These are phyloP conservation scores for Wickerhamiella parazyma DNA, from an alignment of 805 yeast genomes.

Conservation along the genomic window DNA sequence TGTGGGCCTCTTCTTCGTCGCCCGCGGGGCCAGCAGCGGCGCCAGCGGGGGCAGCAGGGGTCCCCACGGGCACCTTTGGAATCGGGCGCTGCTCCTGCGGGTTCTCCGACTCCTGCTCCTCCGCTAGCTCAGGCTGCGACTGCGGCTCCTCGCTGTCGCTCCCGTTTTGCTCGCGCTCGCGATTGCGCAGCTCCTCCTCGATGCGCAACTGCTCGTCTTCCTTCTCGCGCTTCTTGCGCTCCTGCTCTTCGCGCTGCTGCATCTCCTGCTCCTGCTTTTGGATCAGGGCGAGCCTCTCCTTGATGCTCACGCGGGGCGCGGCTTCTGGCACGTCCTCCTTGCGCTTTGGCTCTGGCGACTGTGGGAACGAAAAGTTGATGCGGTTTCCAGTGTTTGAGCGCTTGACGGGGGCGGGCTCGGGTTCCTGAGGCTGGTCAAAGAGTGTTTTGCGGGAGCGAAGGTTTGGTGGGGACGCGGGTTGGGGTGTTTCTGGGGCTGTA, in stretches of 20 bases:
- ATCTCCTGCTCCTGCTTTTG: constrained; percentile 49
- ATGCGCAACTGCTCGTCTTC: constrained; percentile 26
- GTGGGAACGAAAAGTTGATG: constrained; percentile 2
- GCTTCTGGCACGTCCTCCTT: constrained; percentile 18
- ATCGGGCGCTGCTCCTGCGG: constrained; percentile 10
- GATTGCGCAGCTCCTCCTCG: constrained; percentile 5
- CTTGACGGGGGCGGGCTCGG: constrained; percentile 18
- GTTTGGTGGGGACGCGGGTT: constrained; percentile 11
- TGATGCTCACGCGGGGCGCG: constrained; percentile 65
- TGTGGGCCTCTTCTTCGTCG: constrained; percentile 41
- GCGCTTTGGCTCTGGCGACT: constrained; percentile 7
- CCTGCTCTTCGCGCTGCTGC: constrained; percentile 34
- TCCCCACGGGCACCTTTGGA: neutral
- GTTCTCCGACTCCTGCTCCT: no score
- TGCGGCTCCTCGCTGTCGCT: neutral
- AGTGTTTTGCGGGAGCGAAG: constrained; percentile 38
- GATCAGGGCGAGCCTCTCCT: constrained; percentile 72
- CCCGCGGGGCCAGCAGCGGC: constrained; percentile 24
- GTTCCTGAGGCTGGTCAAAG: constrained; percentile 31
- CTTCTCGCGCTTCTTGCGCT: constrained; percentile 53
- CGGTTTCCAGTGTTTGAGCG: constrained; percentile 13
- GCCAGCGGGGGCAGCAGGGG: constrained; percentile 2
- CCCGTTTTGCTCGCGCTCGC: constrained; percentile 28
- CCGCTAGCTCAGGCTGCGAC: constrained; percentile 8
- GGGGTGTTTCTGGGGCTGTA: neutral